These are phyloP conservation scores for Ceratocystis smalleyi DNA, from an alignment of 2,329 filamentous ascomycete genomes.

Conservation along the genomic window DNA sequence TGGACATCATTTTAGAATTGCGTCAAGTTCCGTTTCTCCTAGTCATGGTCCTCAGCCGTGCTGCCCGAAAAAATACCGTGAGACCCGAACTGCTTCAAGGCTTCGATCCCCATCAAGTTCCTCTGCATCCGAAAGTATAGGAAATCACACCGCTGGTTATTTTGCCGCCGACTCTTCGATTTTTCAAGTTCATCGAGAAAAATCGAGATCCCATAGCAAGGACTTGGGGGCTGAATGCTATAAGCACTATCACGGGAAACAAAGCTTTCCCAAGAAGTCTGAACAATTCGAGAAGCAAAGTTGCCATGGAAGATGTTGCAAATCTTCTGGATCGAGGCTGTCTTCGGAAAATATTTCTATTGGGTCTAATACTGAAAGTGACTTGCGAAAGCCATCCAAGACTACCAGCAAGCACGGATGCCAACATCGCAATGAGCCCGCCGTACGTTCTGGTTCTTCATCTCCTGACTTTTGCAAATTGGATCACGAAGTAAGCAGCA, in stretches of 20 bases:
- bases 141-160: background rate
- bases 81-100: background rate
- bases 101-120: background rate
- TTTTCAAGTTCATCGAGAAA: background rate
- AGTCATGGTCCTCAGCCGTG: background rate
- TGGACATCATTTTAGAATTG: background rate
- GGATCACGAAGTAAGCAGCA: too few relatives aligned
- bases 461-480: background rate
- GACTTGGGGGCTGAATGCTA: background rate
- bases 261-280: background rate
- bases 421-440: background rate
- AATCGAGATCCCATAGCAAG: background rate
- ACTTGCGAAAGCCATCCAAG: background rate
- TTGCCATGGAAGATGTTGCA: background rate
- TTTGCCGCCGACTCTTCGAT: background rate
- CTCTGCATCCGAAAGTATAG: background rate
- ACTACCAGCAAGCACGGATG: background rate
- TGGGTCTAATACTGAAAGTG: background rate
- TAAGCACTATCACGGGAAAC: background rate
- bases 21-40: background rate
- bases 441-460: background rate
- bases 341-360: background rate
- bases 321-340: background rate
- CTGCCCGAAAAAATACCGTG: background rate
- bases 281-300: background rate